Conservation (phyloP, 768 basidiomycete genomes). For the Tulasnella sp. region DNA sequence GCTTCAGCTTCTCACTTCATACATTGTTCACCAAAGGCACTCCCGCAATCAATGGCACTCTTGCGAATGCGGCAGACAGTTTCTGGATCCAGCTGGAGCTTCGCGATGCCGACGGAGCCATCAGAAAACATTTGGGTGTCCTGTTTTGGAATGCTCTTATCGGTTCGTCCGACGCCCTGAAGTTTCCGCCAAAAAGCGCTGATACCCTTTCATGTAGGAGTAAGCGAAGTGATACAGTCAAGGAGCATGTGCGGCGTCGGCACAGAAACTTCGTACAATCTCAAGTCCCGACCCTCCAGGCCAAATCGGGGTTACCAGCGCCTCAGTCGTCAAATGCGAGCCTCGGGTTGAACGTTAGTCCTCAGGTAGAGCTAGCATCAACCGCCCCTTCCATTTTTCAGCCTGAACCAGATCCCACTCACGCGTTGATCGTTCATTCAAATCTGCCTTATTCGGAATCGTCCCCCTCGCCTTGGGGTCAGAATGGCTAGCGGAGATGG, state of each 20-base stretch:
- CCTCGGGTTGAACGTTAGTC: neutral
- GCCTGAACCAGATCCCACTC: neutral
- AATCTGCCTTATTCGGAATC: neutral
- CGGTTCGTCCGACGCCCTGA: neutral
- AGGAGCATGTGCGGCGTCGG: neutral
- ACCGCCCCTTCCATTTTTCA: neutral
- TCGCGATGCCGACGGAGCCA: neutral
- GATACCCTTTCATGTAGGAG: neutral
- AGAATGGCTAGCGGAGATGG: neutral
- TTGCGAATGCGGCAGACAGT: neutral
- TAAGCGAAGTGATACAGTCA: neutral
- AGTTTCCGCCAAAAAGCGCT: neutral
- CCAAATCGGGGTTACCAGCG: neutral
- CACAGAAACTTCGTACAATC: neutral
- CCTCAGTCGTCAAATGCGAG: neutral
- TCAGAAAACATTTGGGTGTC: neutral
- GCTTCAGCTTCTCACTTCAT: neutral
- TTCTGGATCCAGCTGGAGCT: neutral
- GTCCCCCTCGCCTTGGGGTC: neutral
- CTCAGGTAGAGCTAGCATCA: neutral
- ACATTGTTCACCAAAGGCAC: neutral
- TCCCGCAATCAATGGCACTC: neutral
- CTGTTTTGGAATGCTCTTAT: neutral
- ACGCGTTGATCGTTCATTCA: neutral
- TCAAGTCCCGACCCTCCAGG: neutral